Conservation (phyloP, 345 rosid genomes). For the Camelina hispida region DNA sequence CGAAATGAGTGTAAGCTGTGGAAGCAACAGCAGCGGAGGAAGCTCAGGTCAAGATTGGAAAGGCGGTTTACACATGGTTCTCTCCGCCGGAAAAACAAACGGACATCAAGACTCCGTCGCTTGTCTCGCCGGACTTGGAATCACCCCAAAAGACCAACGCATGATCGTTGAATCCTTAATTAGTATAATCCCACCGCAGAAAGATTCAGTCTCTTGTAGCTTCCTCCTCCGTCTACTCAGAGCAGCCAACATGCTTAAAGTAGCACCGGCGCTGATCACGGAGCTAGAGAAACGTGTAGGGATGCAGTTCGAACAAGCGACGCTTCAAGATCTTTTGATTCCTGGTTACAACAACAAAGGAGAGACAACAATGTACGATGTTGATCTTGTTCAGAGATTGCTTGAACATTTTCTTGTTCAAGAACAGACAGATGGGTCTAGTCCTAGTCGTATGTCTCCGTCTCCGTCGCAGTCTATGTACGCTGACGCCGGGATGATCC, state of each 20-base stretch:
- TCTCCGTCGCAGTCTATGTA: conserved; percentile 55
- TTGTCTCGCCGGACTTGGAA: conserved; percentile 37
- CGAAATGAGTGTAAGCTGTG: conserved; percentile 66
- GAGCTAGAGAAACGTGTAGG: conserved; percentile 95
- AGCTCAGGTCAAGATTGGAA: conserved; percentile 70
- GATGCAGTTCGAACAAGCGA: conserved; percentile 96
- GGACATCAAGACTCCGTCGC: conserved; percentile 49
- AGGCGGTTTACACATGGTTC: conserved; percentile 88
- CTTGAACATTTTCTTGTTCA: conserved; percentile 94
- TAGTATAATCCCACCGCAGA: conserved; percentile 92
- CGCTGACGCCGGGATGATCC: conserved; percentile 59
- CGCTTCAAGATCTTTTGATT: conserved; percentile 80
- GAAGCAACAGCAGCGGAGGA: conserved; percentile 53
- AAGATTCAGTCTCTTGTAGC: conserved; percentile 84
- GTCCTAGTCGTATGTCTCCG: conserved; percentile 69
- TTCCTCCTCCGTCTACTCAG: conserved; percentile 84
- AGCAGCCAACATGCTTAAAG: conserved; percentile 83
- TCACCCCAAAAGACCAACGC: conserved; percentile 75
- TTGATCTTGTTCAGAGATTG: conserved; percentile 92
- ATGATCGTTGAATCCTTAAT: conserved; percentile 89
- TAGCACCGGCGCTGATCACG: conserved; percentile 88
- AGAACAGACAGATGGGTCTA: conserved; percentile 82
- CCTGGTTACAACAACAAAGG: conserved; percentile 65
- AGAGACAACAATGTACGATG: conserved; percentile 82
- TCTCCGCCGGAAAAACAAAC: conserved; percentile 66